These are phyloP conservation scores for Saccharomyces hybrid DNA, from an alignment of 1,139 yeast genomes.

Conservation along the genomic window DNA sequence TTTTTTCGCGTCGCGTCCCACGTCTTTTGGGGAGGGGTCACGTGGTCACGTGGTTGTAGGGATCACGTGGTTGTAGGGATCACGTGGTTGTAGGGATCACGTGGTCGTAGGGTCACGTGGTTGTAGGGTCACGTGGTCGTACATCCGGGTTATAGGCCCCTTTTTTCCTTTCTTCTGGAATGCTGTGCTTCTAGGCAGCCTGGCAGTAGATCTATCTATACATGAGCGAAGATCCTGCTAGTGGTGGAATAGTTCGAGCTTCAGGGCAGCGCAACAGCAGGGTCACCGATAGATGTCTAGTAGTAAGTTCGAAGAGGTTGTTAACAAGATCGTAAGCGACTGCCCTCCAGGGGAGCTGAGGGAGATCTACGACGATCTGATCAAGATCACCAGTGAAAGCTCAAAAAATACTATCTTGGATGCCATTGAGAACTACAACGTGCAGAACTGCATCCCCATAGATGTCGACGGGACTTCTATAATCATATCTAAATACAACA, in stretches of 20 bases:
- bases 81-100: too few relatives aligned
- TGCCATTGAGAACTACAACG: slow-evolving; percentile 39
- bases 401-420: slow-evolving; percentile 28
- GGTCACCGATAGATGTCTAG: slow-evolving; percentile 7
- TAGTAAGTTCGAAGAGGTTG: slow-evolving; percentile 20
- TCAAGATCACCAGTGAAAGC: slow-evolving; percentile 29
- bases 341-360: slow-evolving; percentile 34
- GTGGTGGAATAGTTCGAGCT: neutral
- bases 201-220: too few relatives aligned
- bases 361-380: slow-evolving; percentile 30
- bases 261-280: neutral
- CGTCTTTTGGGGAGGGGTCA: too few relatives aligned
- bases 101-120: too few relatives aligned
- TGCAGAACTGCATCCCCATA: slow-evolving; percentile 37
- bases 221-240: too few relatives aligned
- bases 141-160: too few relatives aligned
- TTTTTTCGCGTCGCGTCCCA: too few relatives aligned
- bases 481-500: slow-evolving; percentile 42
- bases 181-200: too few relatives aligned
- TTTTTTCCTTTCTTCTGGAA: too few relatives aligned
- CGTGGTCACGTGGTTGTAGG: too few relatives aligned
- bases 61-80: too few relatives aligned
- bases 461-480: slow-evolving; percentile 32
- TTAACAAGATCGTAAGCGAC: slow-evolving; percentile 23
- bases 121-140: too few relatives aligned